Evolutionary conservation across 106 monocot species (phyloP).

Genomic region (Xerophyta viscosa): DNA sequence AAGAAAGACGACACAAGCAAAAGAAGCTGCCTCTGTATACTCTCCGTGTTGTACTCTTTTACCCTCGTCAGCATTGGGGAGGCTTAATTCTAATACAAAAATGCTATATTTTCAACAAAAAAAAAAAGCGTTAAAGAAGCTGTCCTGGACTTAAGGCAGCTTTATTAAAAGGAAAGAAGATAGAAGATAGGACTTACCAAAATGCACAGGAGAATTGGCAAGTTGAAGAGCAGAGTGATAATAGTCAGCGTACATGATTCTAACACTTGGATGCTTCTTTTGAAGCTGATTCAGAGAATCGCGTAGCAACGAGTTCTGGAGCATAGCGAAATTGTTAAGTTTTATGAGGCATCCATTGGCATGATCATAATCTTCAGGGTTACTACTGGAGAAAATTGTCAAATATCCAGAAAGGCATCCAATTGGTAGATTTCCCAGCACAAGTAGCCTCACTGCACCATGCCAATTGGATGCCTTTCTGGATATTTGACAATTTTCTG

Average conservation of each 20-base stretch:
- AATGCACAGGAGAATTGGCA: not conserved
- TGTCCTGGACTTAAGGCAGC: too few species aligned
- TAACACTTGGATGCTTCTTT: constrained; percentile 4
- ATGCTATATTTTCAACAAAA: too few species aligned
- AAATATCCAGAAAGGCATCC: constrained; percentile 5
- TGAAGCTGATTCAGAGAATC: constrained; percentile 3
- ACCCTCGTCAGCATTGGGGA: too few species aligned
- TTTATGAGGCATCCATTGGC: constrained; percentile 1
- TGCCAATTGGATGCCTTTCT: constrained; percentile 7
- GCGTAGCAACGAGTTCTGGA: constrained; percentile 5
- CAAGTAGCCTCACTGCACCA: not conserved
- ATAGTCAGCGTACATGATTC: constrained; percentile 14
- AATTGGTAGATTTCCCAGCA: not conserved
- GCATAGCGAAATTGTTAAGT: constrained; percentile 7
- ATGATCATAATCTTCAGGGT: not conserved
- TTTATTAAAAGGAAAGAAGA: too few species aligned
- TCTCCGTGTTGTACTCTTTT: too few species aligned
- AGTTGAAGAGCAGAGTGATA: constrained; percentile 4
- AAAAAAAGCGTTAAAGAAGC: too few species aligned
- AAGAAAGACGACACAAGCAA: too few species aligned
- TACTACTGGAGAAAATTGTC: not conserved
- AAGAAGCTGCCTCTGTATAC: too few species aligned
- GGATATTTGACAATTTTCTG: too few species aligned
- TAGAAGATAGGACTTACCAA: too few species aligned
- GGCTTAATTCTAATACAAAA: too few species aligned